Conservation (phyloP, 2,329 filamentous ascomycete genomes). For the Thelonectria rubi region DNA sequence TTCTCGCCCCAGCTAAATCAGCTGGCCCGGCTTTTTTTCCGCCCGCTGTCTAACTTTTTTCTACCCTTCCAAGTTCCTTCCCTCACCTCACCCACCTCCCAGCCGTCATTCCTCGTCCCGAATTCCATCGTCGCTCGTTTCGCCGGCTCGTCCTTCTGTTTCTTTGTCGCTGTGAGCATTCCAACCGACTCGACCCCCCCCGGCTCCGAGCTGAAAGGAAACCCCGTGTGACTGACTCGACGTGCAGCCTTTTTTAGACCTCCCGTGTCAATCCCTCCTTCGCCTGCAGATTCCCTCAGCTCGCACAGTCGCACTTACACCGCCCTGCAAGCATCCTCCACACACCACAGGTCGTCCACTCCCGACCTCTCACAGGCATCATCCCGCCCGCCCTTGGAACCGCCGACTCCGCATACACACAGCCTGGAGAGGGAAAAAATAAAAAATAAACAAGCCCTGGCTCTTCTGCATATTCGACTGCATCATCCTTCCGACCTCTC, state of each 20-base stretch:
- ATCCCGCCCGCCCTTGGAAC: conserved; percentile 28
- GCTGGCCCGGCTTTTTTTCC: conserved; percentile 6
- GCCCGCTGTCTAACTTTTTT: conserved; percentile 3
- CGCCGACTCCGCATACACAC: conserved; percentile 20
- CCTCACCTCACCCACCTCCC: neutral
- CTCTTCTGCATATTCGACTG: conserved; percentile 3
- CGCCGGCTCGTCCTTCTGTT: neutral
- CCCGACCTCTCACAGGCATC: conserved; percentile 40
- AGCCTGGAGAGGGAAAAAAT: conserved; percentile 2
- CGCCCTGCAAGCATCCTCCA: conserved; percentile 38
- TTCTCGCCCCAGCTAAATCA: too few relatives aligned
- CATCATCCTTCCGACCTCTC: conserved; percentile 5
- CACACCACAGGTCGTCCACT: conserved; percentile 33
- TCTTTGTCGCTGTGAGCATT: conserved; percentile 12
- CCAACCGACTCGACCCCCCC: neutral
- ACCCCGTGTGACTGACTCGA: neutral
- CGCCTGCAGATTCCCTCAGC: conserved; percentile 26
- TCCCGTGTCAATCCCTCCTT: conserved; percentile 13
- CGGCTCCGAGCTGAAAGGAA: too few relatives aligned
- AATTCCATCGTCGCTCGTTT: conserved; percentile 6
- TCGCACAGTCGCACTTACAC: conserved; percentile 25
- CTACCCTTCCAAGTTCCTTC: neutral
- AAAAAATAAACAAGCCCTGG: conserved; percentile 16
- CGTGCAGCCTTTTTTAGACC: neutral
- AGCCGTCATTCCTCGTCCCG: neutral